Conservation (phyloP, 2,329 filamentous ascomycete species). For the Cadophora malorum region DNA sequence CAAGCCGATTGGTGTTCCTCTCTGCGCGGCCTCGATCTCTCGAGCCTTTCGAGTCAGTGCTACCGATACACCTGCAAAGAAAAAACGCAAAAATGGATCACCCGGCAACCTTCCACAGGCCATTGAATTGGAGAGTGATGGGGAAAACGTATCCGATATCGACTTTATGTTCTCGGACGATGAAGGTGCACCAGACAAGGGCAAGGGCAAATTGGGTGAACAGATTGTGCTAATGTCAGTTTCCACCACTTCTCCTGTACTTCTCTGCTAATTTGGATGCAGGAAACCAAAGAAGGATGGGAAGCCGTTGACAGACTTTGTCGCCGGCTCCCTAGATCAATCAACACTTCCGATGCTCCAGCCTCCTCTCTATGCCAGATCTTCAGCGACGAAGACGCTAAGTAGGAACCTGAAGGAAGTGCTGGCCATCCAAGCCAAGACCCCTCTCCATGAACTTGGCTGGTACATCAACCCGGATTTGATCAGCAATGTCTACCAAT, state of each 20-base stretch:
- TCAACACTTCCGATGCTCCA: constrained; percentile 67
- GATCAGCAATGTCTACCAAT: constrained; percentile 75
- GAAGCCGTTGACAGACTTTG: constrained; percentile 60
- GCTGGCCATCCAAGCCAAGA: constrained; percentile 66
- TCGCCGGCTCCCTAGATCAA: constrained; percentile 70
- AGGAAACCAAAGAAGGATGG: constrained; percentile 15
- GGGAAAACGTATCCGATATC: constrained; percentile 46
- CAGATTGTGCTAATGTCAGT: constrained; percentile 9
- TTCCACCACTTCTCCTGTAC: neutral
- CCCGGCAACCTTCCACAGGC: neutral
- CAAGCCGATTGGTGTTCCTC: constrained; percentile 40
- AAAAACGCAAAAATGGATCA: constrained; percentile 23
- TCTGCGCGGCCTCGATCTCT: constrained; percentile 42
- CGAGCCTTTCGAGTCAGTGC: constrained; percentile 36
- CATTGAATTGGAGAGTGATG: constrained; percentile 33
- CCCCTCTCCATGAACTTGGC: constrained; percentile 70
- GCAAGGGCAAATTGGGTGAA: constrained; percentile 25
- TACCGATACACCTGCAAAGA: constrained; percentile 17
- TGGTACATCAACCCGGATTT: constrained; percentile 77
- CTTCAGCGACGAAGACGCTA: constrained; percentile 65
- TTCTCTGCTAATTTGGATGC: constrained; percentile 5
- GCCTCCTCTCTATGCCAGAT: constrained; percentile 69
- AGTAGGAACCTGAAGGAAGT: constrained; percentile 69
- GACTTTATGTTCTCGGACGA: constrained; percentile 49
- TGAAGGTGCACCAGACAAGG: constrained; percentile 34